Conservation (phyloP, 192 early-diverging fungal genomes). For the Entomortierella beljakovae region DNA sequence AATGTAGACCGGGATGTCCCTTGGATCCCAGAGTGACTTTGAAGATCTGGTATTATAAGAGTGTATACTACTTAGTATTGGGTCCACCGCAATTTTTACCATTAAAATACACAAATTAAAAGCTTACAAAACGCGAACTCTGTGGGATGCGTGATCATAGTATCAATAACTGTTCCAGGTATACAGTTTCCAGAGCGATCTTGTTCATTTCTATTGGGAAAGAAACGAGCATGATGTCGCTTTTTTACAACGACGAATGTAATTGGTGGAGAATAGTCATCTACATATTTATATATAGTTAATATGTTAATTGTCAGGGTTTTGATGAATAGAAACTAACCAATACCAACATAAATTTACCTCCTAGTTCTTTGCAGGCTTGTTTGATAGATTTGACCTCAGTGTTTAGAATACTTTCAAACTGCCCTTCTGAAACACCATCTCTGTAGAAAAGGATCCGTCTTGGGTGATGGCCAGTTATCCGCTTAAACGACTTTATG, state of each 20-base stretch:
- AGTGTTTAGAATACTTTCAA: slow-evolving; percentile 58
- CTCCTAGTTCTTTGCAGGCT: slow-evolving; percentile 18
- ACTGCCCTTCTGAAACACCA: slow-evolving; percentile 89
- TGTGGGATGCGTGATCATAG: slow-evolving; percentile 74
- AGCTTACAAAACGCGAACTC: slow-evolving; percentile 82
- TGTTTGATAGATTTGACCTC: slow-evolving; percentile 63
- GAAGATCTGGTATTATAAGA: slow-evolving; percentile 64
- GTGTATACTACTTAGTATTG: background rate
- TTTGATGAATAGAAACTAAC: background rate
- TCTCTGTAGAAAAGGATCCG: slow-evolving; percentile 90
- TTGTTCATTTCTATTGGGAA: slow-evolving; percentile 66
- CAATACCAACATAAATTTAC: slow-evolving; percentile 10
- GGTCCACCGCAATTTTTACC: too few relatives aligned
- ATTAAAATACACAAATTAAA: background rate
- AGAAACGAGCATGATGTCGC: slow-evolving; percentile 89
- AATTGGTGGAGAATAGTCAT: slow-evolving; percentile 77
- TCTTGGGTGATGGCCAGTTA: slow-evolving; percentile 72
- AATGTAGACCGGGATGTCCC: slow-evolving; percentile 93
- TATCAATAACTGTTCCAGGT: slow-evolving; percentile 84
- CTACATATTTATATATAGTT: slow-evolving; percentile 26
- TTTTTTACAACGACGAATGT: slow-evolving; percentile 89
- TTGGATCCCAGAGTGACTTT: slow-evolving; percentile 92
- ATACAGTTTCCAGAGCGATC: slow-evolving; percentile 84
- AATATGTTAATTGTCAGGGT: background rate
- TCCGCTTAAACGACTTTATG: slow-evolving; percentile 67